Percentiles rank a stretch among this genome's conserved stretches.
These are phyloP conservation scores for Hemileccinum rubropunctum DNA, from an alignment of 768 basidiomycete species.

Conservation along the genomic window DNA sequence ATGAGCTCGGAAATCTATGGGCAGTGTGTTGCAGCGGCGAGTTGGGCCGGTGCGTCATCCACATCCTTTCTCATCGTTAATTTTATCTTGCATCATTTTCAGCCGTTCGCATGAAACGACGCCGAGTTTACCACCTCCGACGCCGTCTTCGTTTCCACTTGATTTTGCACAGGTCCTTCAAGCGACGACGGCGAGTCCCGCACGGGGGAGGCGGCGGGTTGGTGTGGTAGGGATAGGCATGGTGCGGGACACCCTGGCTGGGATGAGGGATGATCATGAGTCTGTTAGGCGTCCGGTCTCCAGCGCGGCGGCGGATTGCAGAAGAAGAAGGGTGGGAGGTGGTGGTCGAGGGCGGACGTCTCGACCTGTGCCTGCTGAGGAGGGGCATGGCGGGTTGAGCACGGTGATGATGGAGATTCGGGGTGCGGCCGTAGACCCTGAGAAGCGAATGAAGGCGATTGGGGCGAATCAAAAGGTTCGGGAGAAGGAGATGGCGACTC, in stretches of 20 bases:
- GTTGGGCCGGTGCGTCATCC: slow-evolving; percentile 52
- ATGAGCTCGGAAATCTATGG: slow-evolving; percentile 76
- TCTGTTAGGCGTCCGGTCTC: slow-evolving; percentile 6
- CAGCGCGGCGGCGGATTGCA: slow-evolving; percentile 24
- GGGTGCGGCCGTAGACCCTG: slow-evolving; percentile 77
- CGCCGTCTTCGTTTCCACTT: slow-evolving; percentile 58
- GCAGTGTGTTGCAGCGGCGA: slow-evolving; percentile 75
- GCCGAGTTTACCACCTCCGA: slow-evolving; percentile 57
- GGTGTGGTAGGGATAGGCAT: slow-evolving; percentile 1
- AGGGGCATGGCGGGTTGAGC: slow-evolving; percentile 62
- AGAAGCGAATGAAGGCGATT: slow-evolving; percentile 87
- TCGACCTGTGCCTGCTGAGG: slow-evolving; percentile 62
- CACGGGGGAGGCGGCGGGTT: slow-evolving; percentile 29
- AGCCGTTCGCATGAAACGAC: slow-evolving; percentile 63
- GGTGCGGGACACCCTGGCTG: not conserved
- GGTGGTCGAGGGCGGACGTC: slow-evolving; percentile 54
- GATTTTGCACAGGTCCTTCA: slow-evolving; percentile 81
- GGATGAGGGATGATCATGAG: slow-evolving; percentile 5
- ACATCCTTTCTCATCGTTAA: too few relatives aligned
- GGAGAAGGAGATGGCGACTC: slow-evolving; percentile 67
- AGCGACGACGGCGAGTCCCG: slow-evolving; percentile 65
- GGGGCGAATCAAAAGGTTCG: slow-evolving; percentile 81
- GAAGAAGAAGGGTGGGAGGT: too few relatives aligned
- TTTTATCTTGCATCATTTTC: too few relatives aligned
- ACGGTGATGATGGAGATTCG: slow-evolving; percentile 91